Conservation (phyloP, 176 grass and related monocot species). For the Hordeum marinum region DNA sequence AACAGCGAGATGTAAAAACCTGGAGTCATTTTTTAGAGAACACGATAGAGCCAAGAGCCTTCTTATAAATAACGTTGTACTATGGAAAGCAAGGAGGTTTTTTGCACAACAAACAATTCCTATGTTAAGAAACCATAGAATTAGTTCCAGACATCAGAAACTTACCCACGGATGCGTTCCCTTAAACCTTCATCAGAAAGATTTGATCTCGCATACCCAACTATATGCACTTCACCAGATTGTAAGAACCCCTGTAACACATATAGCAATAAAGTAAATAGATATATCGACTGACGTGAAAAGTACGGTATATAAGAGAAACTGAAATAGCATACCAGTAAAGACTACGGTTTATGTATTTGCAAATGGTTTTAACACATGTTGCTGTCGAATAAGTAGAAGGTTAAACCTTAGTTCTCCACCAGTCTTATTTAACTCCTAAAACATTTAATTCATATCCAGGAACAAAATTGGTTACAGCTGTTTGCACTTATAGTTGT, state of each 20-base stretch:
- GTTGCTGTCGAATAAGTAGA: slow-evolving; percentile 4
- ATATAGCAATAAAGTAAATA: slow-evolving; percentile 14
- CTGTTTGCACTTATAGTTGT: slow-evolving; percentile 6
- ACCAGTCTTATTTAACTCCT: slow-evolving; percentile 13
- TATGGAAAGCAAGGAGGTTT: neutral
- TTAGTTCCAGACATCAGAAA: slow-evolving; percentile 26
- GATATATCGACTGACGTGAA: neutral
- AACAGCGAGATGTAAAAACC: neutral
- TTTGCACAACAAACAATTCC: neutral
- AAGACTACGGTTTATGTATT: slow-evolving; percentile 8
- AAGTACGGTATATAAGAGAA: neutral
- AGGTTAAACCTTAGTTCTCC: slow-evolving; percentile 8
- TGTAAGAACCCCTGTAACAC: slow-evolving; percentile 69
- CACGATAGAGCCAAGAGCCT: neutral
- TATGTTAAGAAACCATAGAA: slow-evolving; percentile 1
- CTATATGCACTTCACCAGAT: slow-evolving; percentile 78
- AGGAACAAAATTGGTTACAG: neutral
- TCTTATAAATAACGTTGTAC: neutral
- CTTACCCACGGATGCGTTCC: slow-evolving; percentile 72
- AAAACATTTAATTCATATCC: neutral
- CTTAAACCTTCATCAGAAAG: slow-evolving; percentile 90
- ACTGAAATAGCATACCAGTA: neutral
- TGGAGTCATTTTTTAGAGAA: neutral
- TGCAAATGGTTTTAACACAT: neutral
- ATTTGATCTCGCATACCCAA: slow-evolving; percentile 92